These are phyloP conservation scores for Eragrostis curvula DNA, from an alignment of 176 grass and related monocot genomes.

Conservation along the genomic window DNA sequence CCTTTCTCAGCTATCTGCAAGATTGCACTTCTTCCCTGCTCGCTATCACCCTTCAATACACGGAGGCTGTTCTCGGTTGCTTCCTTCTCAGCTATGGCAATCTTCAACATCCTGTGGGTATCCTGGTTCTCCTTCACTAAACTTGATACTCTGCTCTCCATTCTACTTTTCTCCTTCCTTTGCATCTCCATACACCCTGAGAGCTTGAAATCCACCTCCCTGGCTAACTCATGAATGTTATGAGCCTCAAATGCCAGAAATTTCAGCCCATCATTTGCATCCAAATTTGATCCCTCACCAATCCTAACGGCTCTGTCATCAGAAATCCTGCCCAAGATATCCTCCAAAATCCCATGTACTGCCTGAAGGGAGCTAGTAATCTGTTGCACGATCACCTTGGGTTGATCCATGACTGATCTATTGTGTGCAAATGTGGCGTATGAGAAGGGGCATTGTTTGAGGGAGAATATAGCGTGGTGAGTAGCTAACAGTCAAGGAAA, in stretches of 20 bases:
- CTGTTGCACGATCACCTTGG: slow-evolving; percentile 29
- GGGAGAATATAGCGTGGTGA: neutral
- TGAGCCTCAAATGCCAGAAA: slow-evolving; percentile 39
- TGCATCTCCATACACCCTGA: slow-evolving; percentile 37
- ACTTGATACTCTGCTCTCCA: slow-evolving; percentile 55
- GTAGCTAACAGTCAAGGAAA: slow-evolving; percentile 41
- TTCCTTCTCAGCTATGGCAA: slow-evolving; percentile 68
- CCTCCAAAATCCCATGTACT: slow-evolving; percentile 24
- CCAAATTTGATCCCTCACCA: neutral
- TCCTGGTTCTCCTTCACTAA: slow-evolving; percentile 74
- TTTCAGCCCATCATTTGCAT: slow-evolving; percentile 31
- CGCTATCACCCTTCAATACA: slow-evolving; percentile 32
- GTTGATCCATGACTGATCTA: slow-evolving; percentile 35
- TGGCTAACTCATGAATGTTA: slow-evolving; percentile 50
- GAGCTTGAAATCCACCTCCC: slow-evolving; percentile 43
- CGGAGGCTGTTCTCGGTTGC: slow-evolving; percentile 48
- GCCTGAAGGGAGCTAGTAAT: neutral
- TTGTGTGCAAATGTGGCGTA: neutral
- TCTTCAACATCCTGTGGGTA: slow-evolving; percentile 56
- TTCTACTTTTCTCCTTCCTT: slow-evolving; percentile 56
- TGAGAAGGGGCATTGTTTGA: slow-evolving; percentile 9
- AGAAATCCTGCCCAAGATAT: slow-evolving; percentile 15
- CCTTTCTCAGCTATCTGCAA: slow-evolving; percentile 79
- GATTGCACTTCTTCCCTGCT: slow-evolving; percentile 60
- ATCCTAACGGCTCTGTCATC: slow-evolving; percentile 14